These are phyloP conservation scores for Boletus smithii DNA, from an alignment of 1,284 basidiomycete species.

Conservation along the genomic window DNA sequence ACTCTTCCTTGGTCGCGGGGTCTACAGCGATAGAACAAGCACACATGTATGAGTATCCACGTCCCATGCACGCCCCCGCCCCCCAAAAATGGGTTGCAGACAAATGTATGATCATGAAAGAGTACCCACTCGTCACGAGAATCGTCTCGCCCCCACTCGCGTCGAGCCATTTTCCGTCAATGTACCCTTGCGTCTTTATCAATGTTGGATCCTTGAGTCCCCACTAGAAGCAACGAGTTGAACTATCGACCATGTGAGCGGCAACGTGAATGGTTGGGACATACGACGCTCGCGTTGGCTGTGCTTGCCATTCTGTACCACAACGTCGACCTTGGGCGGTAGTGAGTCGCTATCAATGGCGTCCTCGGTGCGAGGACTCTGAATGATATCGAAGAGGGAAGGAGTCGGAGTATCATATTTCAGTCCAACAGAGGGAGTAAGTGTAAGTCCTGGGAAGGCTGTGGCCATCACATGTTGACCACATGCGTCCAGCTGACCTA, in stretches of 20 bases:
- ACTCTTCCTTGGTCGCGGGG: conserved; percentile 76
- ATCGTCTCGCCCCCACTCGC: conserved; percentile 72
- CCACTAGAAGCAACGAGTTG: conserved; percentile 43
- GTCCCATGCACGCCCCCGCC: background rate
- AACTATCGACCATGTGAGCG: background rate
- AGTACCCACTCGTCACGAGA: conserved; percentile 66
- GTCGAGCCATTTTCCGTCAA: conserved; percentile 81
- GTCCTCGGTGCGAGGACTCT: conserved; percentile 21
- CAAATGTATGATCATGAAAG: background rate
- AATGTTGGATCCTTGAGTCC: conserved; percentile 74
- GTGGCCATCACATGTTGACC: background rate
- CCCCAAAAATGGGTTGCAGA: background rate
- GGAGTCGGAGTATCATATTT: conserved; percentile 17
- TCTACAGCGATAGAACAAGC: conserved; percentile 45
- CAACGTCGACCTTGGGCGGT: conserved; percentile 8
- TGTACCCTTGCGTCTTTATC: conserved; percentile 72
- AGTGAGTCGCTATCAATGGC: background rate
- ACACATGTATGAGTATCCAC: conserved; percentile 4
- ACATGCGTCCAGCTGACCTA: background rate
- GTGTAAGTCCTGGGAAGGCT: conserved; percentile 6
- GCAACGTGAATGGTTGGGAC: conserved; percentile 2
- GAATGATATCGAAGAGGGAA: conserved; percentile 17
- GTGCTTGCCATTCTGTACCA: conserved; percentile 36
- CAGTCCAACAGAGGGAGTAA: background rate
- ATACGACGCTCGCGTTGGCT: conserved; percentile 22